Conservation (phyloP, 2,329 filamentous ascomycete species). For the Parafenestella ontariensis region DNA sequence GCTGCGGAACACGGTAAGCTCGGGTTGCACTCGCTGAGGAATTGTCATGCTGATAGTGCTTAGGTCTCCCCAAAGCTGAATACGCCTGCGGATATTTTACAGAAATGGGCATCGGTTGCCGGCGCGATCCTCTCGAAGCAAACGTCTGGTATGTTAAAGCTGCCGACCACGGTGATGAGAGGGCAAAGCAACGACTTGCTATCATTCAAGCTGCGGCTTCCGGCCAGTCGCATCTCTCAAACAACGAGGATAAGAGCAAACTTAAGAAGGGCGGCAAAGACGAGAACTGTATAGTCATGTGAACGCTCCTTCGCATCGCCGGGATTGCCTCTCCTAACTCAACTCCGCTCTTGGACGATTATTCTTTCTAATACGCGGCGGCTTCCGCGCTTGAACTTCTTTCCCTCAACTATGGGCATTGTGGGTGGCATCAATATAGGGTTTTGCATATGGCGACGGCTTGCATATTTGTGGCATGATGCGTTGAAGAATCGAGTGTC, state of each 20-base stretch:
- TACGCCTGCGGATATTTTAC: constrained; percentile 98
- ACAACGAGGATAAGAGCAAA: constrained; percentile 33
- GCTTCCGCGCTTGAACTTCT: constrained; percentile 1
- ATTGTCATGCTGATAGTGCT: constrained; percentile 16
- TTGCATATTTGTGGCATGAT: constrained; percentile 29
- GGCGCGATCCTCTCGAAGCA: constrained; percentile 91
- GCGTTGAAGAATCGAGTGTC: constrained; percentile 19
- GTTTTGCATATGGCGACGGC: constrained; percentile 24
- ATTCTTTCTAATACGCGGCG: neutral
- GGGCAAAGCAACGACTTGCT: constrained; percentile 83
- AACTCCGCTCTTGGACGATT: constrained; percentile 1
- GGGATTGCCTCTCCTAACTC: neutral
- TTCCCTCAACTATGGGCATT: constrained; percentile 2
- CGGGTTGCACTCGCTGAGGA: neutral
- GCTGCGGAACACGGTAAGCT: constrained; percentile 83
- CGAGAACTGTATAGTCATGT: constrained; percentile 51
- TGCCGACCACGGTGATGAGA: constrained; percentile 87
- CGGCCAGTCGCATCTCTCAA: constrained; percentile 50
- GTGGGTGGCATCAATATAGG: constrained; percentile 20
- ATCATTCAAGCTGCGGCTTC: constrained; percentile 85
- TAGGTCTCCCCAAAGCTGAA: constrained; percentile 74
- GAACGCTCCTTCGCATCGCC: constrained; percentile 3
- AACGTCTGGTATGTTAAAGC: constrained; percentile 99
- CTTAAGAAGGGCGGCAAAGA: constrained; percentile 47
- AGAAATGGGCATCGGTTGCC: constrained; percentile 97